Base-by-base conservation (phyloP, 2,329 filamentous ascomycete genomes). In the Fusarium napiforme region DNA sequence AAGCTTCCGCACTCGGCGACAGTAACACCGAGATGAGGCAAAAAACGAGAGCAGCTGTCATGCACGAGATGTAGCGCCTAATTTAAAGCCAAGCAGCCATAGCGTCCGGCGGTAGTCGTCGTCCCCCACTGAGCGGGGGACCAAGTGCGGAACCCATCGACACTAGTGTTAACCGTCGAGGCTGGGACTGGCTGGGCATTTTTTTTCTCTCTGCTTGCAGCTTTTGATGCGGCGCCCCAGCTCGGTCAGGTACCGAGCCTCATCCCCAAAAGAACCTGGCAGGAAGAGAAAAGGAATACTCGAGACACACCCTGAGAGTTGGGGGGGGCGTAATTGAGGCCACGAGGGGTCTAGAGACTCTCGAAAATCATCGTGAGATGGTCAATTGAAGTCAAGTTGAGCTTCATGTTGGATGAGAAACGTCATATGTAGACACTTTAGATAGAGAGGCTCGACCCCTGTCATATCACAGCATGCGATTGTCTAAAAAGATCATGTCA, bases 171-270 rank as follows among this genome's bases (percentile, higher is more conserved):
- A 68, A 67, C 71, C 64, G 73, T 74, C 65, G 64, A 71, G 66
- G 64, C 66, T 62, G 57, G 65, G 73, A 71, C 75, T 74, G 73
- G 69, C 69, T 63, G 64, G 67, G 67, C 63, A 47, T 62, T 50
- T 58, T 58, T 58, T 64, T 62, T 69, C 50, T 57, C 64, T 63
- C 71, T 73, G 59, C 61, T 67, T 71, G 75, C 73, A 74, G 70
- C 61, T 74, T 58, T 67, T 72, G 52, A 47, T 56, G 59, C 69
- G 53, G 72, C 64, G 73, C 74, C 72, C 72, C 69, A 73, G 74
- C 70, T 77, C 75, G 75, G 75, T 78, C 75, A 77, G 64, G 67
- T 77, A 73, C 75, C 75, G 75, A 77, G 69, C 61, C 56, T 69
- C 60, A 64, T 56, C 49, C 42, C 53, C 57, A 64, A 71, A 66